A percentile compares a stretch with the other conserved stretches of the same genome.
These are phyloP conservation scores for Lunularia cruciata DNA, from an alignment of 225 moss, liverwort and hornwort genomes.

Conservation along the genomic window DNA sequence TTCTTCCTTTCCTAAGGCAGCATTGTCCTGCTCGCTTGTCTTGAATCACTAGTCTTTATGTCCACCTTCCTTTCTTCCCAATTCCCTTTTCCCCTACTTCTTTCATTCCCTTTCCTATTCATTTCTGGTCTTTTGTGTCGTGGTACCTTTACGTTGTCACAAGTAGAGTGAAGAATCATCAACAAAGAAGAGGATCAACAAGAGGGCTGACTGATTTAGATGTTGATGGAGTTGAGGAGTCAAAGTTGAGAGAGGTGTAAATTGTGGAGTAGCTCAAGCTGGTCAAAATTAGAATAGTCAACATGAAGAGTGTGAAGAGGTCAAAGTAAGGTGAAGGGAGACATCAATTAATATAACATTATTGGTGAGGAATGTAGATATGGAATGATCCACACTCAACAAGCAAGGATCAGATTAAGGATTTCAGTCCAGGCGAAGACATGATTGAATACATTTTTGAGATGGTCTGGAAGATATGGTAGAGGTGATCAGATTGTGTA, in stretches of 20 bases:
- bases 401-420: conserved; percentile 4
- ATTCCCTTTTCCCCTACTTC: no score
- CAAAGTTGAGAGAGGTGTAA: conserved; percentile 3
- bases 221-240: conserved; percentile 13
- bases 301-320: not conserved
- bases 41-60: not conserved
- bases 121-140: not conserved
- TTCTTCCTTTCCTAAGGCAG: conserved; percentile 2
- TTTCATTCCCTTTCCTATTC: not conserved
- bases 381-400: not conserved
- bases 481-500: not conserved
- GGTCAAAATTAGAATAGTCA: conserved; percentile 9
- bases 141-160: not conserved
- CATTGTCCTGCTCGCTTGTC: not conserved
- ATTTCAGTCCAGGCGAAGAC: not conserved
- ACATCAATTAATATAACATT: not conserved
- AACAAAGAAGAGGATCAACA: conserved; percentile 2
- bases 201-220: not conserved
- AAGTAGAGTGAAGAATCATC: not conserved
- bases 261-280: conserved; percentile 11
- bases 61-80: not conserved
- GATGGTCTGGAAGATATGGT: conserved; percentile 1
- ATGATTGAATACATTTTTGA: not conserved
- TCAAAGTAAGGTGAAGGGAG: not conserved
- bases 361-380: conserved; percentile 7